These are phyloP conservation scores for Eucalyptus camaldulensis DNA, from an alignment of 345 rosid species.

Conservation along the genomic window DNA sequence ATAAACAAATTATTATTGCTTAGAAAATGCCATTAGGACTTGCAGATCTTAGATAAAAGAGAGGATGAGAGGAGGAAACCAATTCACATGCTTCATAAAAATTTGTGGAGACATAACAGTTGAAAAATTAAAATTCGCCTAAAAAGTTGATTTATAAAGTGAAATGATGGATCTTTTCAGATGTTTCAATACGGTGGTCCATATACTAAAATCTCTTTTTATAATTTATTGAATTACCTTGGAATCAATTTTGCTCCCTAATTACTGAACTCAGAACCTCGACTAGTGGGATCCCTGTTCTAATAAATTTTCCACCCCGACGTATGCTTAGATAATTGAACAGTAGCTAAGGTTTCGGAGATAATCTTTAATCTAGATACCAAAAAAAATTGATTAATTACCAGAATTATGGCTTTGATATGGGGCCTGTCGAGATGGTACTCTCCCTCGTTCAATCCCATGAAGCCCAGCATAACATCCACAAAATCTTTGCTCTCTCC, in stretches of 20 bases:
- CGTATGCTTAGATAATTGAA: not conserved
- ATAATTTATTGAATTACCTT: not conserved
- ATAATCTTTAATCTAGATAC: not conserved
- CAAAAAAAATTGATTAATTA: not conserved
- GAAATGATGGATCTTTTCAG: not conserved
- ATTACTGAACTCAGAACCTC: not conserved
- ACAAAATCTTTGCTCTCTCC: constrained; percentile 11
- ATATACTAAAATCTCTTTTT: not conserved
- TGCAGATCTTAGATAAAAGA: not conserved
- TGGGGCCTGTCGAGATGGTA: not conserved
- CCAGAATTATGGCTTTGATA: constrained; percentile 13
- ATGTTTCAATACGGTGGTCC: too few species aligned
- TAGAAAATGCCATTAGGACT: not conserved
- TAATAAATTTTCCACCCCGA: not conserved
- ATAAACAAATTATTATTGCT: not conserved
- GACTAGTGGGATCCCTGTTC: not conserved
- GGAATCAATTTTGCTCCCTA: not conserved
- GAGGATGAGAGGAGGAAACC: not conserved
- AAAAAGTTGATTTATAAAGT: not conserved
- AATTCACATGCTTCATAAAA: not conserved
- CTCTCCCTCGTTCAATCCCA: constrained; percentile 6
- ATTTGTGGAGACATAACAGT: not conserved
- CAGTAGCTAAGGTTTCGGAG: not conserved
- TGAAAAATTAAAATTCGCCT: not conserved
- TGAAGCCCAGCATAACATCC: constrained; percentile 8